Base-by-base conservation (phyloP, 495 filamentous ascomycete genomes). In the Aspergillus biplanus region DNA sequence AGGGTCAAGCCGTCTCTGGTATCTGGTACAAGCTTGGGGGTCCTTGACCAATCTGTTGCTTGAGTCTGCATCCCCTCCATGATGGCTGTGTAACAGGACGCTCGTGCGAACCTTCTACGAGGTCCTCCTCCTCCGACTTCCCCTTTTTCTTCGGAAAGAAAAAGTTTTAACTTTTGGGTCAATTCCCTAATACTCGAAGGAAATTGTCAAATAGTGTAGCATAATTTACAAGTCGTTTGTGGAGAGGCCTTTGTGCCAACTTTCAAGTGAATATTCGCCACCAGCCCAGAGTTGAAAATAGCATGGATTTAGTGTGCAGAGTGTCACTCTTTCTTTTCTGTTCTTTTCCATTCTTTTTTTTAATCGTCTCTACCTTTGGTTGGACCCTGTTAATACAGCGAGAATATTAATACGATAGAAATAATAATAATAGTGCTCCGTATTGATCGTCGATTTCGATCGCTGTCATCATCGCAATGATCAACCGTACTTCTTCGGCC, bases 101-200 rank as follows among this genome's bases (percentile, higher is more conserved):
- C 49, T 65, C 67, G 65, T 56, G 56, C 62, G 53, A 67, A 63
- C 67, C 57, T 67, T 67, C 62, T 50, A 64, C 13, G 33, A 11
- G n/a, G 35, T 34, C 44, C 50, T 60, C 60, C 62, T 27, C 21
- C 21, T 1, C 42, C 52, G 53, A 61, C 33, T 59, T 35, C 8
- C 39, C 39, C 31, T n/a, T 21, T 18, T 33, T 32, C 33, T 18
- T 9, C 42, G n/a, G 13, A 27, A 12, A 48, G 35, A 7, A 42
- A 55, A 54, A 33, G 34, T 33, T 54, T 44, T 44, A 15, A 11
- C 8, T 11, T 44, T 27, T 27, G 21, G 1, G 21, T 27, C 21
- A 27, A 2, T 27, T 27, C 21, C 21, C 21, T 27, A 2, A 27
- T 27, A 44, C 37, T 42, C 9, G n/a, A 44, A 4, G 39, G 8